Evolutionary conservation across 139 green algal species (phyloP), one percentile per base, ranked within the genome.

Genomic region (Volvox reticuliferus): DNA sequence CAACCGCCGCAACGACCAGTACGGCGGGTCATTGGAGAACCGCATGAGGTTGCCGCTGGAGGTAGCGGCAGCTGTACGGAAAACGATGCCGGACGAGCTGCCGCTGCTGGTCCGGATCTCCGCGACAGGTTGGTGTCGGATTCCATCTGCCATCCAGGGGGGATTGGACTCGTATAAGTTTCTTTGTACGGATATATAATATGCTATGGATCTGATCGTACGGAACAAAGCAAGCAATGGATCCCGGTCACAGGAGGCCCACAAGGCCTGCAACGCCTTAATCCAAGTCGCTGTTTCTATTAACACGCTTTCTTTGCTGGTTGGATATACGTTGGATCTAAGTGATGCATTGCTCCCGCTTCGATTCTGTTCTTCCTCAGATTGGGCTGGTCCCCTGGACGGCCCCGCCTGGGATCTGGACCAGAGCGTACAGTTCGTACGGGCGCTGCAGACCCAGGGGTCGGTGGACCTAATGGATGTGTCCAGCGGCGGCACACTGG

Each of bases 1-100:
- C 55, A 97, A 97, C 89, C 37, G 94, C 37, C 91, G 95, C 75
- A 96, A 89, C 1, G 95, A 97, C 73, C 28, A 93, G 68, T 97
- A 96, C 65, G 95, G 95, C 17, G 95, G 95, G 16, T 92, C 84
- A 33, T 85, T 95, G 24, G 89, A 95, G 67, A 96, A 96, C 88
- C 88, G 88, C 79, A 82, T 88, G 88, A 69, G 88, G 63, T 37
- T 88, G 35, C 55, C 79, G 32, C 67, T 92, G 67, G 63, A 79
- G 67, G 67, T 84, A 28, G 79, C 82, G 33, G 68, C 12, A 24
- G 88, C 88, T 20, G 88, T 92, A 61, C 86, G 71, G 30, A 17
- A 20, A 32, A 71, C n/a, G 18, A 20, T 83, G 12, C 71, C 86
- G 21, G 26, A 36, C 3, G 50, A 65, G 1, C n/a, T 84, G 86